Base-by-base conservation (phyloP, 345 rosid species). In the Boechera retrofracta region DNA sequence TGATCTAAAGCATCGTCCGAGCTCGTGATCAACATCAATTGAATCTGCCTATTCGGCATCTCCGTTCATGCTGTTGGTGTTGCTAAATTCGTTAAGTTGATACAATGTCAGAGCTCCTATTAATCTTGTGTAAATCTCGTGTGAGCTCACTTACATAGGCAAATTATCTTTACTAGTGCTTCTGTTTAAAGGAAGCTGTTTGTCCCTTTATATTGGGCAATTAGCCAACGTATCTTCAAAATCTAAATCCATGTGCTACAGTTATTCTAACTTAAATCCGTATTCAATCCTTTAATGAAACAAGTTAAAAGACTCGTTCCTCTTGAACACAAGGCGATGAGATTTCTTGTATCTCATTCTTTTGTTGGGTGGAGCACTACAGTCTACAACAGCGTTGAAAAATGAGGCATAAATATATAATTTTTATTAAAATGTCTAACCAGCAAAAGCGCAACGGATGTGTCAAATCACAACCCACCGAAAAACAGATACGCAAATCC, bases 381-480 rank as follows among this genome's bases (percentile, higher is more conserved):
- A 47, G 9, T 6, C 39, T 3, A 57, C 9, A 32, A 3, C 63
- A 58, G 44, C 44, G 3, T 41, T 41, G 33, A 24, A 24, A n/a
- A 28, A 2, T 10, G 29, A 12, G 10, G 78, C 51, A 47, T 2
- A 74, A 55, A 13, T 18, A 33, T 6, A 31, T 9, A 31, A 58
- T 10, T 76, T 61, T 76, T 76, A 76, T 76, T 76, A 41, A 18
- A 60, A 12, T 33, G 80, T 55, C 80, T 70, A 56, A 45, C 16
- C 52, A 70, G 31, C 53, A 64, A 55, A 71, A 77, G 29, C 56
- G 59, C 51, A 70, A 62, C n/a, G 31, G 35, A 44, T 70, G 66
- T 15, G 71, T 54, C 58, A n/a, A 62, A 47, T 45, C 59, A 62
- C 42, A 62, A 63, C 47, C 59, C 65, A 24, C 4, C 5, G 3